These are phyloP conservation scores for Botryotinia narcissicola DNA, from an alignment of 2,329 filamentous ascomycete genomes.

Conservation along the genomic window DNA sequence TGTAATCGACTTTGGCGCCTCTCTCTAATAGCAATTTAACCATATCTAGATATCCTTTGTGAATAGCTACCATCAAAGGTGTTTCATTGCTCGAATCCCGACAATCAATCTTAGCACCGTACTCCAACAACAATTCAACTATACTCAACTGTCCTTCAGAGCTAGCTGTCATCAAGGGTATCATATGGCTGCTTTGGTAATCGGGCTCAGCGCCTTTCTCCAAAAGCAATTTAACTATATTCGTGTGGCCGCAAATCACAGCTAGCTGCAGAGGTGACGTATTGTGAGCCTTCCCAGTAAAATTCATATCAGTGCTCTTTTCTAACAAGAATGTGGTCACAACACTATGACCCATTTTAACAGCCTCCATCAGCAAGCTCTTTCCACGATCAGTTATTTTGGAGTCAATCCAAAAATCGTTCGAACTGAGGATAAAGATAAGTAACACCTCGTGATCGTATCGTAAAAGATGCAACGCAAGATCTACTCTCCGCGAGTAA, in stretches of 20 bases:
- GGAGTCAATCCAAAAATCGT: too few relatives aligned
- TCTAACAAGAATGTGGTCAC: too few relatives aligned
- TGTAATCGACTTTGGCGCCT: too few relatives aligned
- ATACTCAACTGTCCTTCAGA: too few relatives aligned
- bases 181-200: too few relatives aligned
- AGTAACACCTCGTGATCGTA: constrained; percentile 20
- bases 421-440: background rate
- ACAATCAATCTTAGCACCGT: background rate
- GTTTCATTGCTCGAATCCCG: background rate
- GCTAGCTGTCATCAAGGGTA: too few relatives aligned
- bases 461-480: constrained; percentile 20
- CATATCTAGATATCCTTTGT: background rate
- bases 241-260: background rate
- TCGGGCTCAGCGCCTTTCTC: too few relatives aligned
- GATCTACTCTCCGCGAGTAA: constrained; percentile 20
- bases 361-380: background rate
- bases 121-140: too few relatives aligned
- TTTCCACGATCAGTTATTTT: rapidly evolving
- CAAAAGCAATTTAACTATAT: constrained; percentile 20
- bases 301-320: too few relatives aligned
- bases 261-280: constrained; percentile 11
- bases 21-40: constrained; percentile 12
- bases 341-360: background rate
- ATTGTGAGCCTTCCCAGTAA: too few relatives aligned
- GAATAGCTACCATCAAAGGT: background rate